Conservation (phyloP, 2,329 filamentous ascomycete genomes). For the Monilinia aucupariae region DNA sequence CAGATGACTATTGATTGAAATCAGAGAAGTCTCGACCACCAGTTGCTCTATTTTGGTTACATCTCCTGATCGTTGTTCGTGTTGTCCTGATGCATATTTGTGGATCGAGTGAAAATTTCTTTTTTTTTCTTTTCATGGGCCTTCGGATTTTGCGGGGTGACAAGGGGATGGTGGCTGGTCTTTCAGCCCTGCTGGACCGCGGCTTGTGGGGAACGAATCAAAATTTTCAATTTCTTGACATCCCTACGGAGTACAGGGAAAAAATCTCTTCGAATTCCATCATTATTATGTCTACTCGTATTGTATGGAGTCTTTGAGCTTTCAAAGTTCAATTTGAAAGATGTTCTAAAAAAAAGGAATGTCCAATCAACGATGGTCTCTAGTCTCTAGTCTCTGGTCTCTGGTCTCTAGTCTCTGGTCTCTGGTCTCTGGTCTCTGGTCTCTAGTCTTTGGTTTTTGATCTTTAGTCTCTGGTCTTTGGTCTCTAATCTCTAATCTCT, state of each 20-base stretch:
- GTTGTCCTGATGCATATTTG: constrained; percentile 1
- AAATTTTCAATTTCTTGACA: constrained; percentile 9
- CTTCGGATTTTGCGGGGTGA: constrained; percentile 8
- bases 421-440: no score
- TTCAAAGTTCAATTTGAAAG: background rate
- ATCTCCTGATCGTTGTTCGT: constrained; percentile 3
- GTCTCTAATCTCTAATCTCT: no score
- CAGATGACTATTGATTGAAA: constrained; percentile 5
- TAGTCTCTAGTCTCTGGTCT: no score
- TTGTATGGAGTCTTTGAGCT: constrained; percentile 1
- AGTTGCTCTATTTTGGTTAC: constrained; percentile 2
- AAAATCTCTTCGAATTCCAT: constrained; percentile 1
- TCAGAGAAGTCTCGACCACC: background rate
- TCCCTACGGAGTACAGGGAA: background rate
- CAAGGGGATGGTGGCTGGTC: background rate
- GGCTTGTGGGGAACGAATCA: constrained; percentile 4
- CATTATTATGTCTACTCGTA: no score
- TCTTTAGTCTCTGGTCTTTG: no score
- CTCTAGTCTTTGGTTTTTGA: no score
- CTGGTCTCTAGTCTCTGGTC: no score
- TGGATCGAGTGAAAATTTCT: constrained; percentile 13
- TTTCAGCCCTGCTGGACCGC: constrained; percentile 9
- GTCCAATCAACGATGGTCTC: background rate
- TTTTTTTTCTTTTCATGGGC: no score
- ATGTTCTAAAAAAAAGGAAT: background rate